A percentile compares a stretch with the other conserved stretches of the same genome.
These are phyloP conservation scores for Cordyceps cicadae DNA, from an alignment of 2,329 filamentous ascomycete genomes.

Conservation along the genomic window DNA sequence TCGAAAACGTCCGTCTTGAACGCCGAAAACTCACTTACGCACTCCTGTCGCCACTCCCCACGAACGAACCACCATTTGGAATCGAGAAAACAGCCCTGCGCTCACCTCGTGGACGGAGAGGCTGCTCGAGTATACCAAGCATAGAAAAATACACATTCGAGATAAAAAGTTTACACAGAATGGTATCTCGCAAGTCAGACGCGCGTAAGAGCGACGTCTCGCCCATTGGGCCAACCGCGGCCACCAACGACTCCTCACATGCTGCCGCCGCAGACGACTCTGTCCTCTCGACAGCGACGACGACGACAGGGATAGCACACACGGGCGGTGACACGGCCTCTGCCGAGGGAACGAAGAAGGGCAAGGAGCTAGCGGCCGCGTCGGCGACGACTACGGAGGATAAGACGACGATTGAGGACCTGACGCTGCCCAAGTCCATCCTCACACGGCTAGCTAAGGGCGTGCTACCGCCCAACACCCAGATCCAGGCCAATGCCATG, in stretches of 20 bases:
- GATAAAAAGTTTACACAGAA: neutral
- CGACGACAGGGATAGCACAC: slow-evolving; percentile 25
- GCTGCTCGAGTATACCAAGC: neutral
- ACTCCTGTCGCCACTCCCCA: too few relatives aligned
- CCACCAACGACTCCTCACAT: neutral
- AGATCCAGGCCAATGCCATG: slow-evolving; percentile 75
- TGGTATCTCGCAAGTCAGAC: slow-evolving; percentile 32
- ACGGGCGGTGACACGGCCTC: slow-evolving; percentile 33
- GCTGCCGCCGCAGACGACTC: neutral
- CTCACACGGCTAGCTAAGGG: slow-evolving; percentile 73
- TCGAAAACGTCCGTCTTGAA: neutral
- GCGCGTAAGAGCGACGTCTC: slow-evolving; percentile 46
- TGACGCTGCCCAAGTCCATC: slow-evolving; percentile 72
- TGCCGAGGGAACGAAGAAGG: slow-evolving; percentile 21
- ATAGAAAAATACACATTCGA: neutral
- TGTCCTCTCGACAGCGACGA: neutral
- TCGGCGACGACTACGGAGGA: neutral
- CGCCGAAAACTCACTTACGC: neutral
- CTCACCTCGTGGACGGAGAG: neutral
- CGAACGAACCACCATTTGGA: neutral
- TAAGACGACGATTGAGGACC: slow-evolving; percentile 43
- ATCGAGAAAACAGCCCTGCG: neutral
- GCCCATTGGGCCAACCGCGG: slow-evolving; percentile 32
- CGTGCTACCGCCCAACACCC: slow-evolving; percentile 70
- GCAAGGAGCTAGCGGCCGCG: slow-evolving; percentile 23